Conservation (phyloP, 371 early-diverging fungal species). For the Saksenaea oblongispora region DNA sequence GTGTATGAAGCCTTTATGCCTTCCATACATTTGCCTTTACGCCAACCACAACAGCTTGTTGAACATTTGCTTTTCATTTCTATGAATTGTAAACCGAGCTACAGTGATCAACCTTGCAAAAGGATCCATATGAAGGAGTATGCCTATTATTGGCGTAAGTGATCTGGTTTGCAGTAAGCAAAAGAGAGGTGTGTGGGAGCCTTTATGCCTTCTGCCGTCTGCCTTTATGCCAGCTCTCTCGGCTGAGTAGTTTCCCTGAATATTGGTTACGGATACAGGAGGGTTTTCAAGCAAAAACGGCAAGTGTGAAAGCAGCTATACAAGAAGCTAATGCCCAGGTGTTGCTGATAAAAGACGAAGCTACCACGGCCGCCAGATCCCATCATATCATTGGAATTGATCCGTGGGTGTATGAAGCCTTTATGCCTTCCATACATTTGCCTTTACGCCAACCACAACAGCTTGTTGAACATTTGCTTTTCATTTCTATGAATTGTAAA, state of each 20-base stretch:
- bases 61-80: slow-evolving; percentile 2
- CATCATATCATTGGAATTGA: too few species aligned
- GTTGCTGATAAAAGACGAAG: too few species aligned
- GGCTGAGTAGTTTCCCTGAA: too few species aligned
- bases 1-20: slow-evolving; percentile 3
- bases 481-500: neutral
- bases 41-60: slow-evolving; percentile 2
- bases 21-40: slow-evolving; percentile 2
- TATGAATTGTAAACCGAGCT: slow-evolving; percentile 3
- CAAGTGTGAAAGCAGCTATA: too few species aligned
- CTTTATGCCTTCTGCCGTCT: slow-evolving; percentile 4
- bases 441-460: slow-evolving; percentile 1
- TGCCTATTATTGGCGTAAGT: neutral
- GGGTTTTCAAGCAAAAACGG: too few species aligned
- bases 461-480: slow-evolving; percentile 6
- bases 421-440: slow-evolving; percentile 2
- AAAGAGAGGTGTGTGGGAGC: neutral
- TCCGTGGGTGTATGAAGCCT: neutral
- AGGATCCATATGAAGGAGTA: neutral
- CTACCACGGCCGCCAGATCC: too few species aligned
- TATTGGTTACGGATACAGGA: too few species aligned
- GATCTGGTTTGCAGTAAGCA: neutral
- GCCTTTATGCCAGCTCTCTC: slow-evolving; percentile 7
- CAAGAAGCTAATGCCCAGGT: too few species aligned
- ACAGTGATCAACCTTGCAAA: slow-evolving; percentile 1